phyloP scores from a whole-genome alignment of 768 basidiomycete genomes.

The Russula sp. region DNA sequence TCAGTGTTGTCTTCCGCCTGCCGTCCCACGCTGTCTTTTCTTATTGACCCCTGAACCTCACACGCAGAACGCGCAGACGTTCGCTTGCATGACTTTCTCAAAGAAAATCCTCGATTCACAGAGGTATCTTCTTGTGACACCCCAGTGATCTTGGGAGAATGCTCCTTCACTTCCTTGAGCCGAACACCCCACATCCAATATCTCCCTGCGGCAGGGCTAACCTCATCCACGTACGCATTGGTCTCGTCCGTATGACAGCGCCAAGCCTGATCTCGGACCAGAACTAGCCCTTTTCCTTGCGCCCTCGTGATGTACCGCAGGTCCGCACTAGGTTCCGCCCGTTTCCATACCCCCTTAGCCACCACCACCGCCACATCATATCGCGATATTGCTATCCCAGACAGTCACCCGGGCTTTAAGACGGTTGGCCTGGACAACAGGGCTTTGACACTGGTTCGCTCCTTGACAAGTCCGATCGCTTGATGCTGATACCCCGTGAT shows the following conservation, averaged over 20 bases:
- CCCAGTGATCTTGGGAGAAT: constrained; percentile 15
- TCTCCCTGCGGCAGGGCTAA: neutral
- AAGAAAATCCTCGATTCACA: constrained; percentile 12
- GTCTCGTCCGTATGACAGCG: neutral
- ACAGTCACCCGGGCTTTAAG: constrained; percentile 11
- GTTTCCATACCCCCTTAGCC: constrained; percentile 9
- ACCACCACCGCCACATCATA: neutral
- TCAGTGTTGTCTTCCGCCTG: neutral
- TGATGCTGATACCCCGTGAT: neutral
- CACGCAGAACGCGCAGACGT: constrained; percentile 9
- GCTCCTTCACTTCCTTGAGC: neutral
- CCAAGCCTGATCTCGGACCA: constrained; percentile 7
- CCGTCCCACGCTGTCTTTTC: neutral
- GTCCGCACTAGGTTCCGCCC: constrained; percentile 15
- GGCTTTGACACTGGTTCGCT: constrained; percentile 11
- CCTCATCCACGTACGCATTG: neutral
- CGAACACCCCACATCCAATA: constrained; percentile 4
- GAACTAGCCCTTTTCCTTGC: neutral
- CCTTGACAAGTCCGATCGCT: neutral
- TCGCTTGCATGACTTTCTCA: constrained; percentile 11
- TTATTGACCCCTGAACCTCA: neutral
- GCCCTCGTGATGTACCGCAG: constrained; percentile 17
- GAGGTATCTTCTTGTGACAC: constrained; percentile 14
- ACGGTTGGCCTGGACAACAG: constrained; percentile 5
- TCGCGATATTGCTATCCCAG: neutral